Evolutionary conservation across 2,329 filamentous ascomycete species (phyloP).

Genomic region (Diplodia corticola): DNA sequence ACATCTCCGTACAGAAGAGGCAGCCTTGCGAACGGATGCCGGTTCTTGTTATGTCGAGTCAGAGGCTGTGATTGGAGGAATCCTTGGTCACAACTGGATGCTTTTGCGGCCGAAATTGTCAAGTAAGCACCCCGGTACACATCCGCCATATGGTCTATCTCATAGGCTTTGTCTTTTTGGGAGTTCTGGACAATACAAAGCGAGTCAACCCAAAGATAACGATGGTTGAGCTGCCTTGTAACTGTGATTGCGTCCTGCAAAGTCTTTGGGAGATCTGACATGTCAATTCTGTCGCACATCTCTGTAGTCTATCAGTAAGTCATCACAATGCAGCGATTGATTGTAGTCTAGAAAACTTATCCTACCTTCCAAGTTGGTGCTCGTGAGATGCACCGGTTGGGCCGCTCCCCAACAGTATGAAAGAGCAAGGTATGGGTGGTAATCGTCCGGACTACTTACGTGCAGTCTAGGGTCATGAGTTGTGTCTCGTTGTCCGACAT

Average conservation of each 20-base stretch:
- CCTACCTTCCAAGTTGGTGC: neutral
- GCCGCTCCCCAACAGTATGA: neutral
- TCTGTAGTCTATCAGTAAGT: neutral
- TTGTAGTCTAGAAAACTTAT: no score
- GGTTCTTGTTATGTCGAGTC: neutral
- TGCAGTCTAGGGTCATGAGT: neutral
- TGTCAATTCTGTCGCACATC: neutral
- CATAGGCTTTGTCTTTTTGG: neutral
- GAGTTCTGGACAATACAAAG: neutral
- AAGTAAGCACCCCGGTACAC: neutral
- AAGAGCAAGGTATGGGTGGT: neutral
- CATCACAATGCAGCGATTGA: neutral
- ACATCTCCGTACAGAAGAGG: neutral
- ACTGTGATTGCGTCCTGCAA: neutral
- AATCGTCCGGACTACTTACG: neutral
- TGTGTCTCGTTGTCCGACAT: neutral
- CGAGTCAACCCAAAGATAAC: neutral
- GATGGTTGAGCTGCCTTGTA: neutral
- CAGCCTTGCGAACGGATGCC: no score
- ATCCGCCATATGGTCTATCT: neutral
- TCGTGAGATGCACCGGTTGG: neutral
- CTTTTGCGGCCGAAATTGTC: neutral
- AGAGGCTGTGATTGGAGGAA: neutral
- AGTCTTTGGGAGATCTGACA: neutral
- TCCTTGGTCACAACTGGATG: neutral